Evolutionary conservation across 1,284 basidiomycete species (phyloP), one percentile per base, ranked within the genome.

Genomic region (Microbotryum scabiosae): DNA sequence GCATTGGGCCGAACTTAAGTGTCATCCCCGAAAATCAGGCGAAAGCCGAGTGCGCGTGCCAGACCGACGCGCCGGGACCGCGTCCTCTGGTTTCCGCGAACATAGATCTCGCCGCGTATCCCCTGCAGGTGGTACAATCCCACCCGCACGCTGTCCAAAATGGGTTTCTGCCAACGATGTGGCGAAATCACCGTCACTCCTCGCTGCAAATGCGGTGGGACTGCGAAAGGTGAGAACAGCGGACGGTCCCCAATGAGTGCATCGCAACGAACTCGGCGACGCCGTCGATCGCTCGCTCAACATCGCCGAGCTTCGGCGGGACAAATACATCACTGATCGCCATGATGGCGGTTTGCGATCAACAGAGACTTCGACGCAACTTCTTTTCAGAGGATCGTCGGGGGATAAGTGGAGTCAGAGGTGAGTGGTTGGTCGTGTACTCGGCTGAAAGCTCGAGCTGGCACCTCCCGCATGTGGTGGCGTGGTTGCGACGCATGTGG

Each of bases 81-180:
- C 36, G 36, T 41, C 36, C 16, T 41, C 16, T 41, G 16, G 36
- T 12, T 41, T 18, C 5, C 36, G 36, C 36, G 36, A 12, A 41
- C 36, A 41, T 41, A 10, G 30, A 41, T 41, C 3, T 41, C 36
- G 36, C 12, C 36, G 9, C 8, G 30, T 30, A 30, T 30, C 7
- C 8, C 8, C 30, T 2, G 30, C 30, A 30, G 30, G 30, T 9
- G 30, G 30, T 30, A 30, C 30, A 30, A 1, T 30, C 30, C 36
- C 36, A 18, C 5, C 36, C 36, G 36, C 36, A 18, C 12, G 36
- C 36, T 18, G 36, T 41, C 36, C 41, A 49, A 14, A 12, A 64
- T 64, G 63, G 66, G 66, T 3, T 67, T 63, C 61, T 67, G 66
- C 20, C 48, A 51, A 6, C 58, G 66, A 3, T 67, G 66, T 20